Base-by-base conservation (phyloP, 148 eudicot genomes). In the Dysphania ambrosioides region DNA sequence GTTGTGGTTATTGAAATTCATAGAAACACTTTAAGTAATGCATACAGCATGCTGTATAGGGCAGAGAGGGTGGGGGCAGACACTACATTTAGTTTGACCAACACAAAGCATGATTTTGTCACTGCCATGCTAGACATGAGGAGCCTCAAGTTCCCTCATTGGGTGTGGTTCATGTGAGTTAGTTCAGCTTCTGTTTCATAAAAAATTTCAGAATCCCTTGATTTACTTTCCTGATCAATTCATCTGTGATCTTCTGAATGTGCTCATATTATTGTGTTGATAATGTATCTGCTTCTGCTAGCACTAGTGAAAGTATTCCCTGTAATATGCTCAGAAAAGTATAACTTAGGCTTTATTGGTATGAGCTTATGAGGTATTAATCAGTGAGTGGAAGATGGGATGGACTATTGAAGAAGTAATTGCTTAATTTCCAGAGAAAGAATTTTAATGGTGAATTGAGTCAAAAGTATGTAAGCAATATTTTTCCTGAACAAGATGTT, bases 131-230 rank as follows among this genome's bases (percentile, higher is more conserved):
- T n/a, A n/a, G n/a, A n/a, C n/a, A 85, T 71, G 78, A 79, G 81
- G 96, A 88, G 75, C 62, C 66, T 35, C 82, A 79, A 26, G 70
- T 66, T 82, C n/a, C 53, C 66, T 80, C 79, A 40, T 34, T 77
- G 18, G 74, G 56, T 55, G 23, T 34, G 30, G 61, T 61, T 42
- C 82, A 81, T 72, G 98, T 90, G 85, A 66, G 79, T 74, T 62
- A 16, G 53, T 38, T 71, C 47, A 34, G 30, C 62, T 62, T 19
- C 8, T 64, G 59, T 44, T 62, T 59, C 62, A 24, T n/a, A n/a
- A n/a, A n/a, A n/a, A n/a, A n/a, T n/a, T n/a, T 75, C 63, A 40
- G 71, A 30, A 38, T 57, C 65, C 35, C 21, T 24, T 42, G 61
- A 36, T 63, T 27, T 10, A 30, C 27, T 70, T 67, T 19, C 35